Base-by-base conservation (phyloP, 306 rosid species). In the Inga leiocalycina region DNA sequence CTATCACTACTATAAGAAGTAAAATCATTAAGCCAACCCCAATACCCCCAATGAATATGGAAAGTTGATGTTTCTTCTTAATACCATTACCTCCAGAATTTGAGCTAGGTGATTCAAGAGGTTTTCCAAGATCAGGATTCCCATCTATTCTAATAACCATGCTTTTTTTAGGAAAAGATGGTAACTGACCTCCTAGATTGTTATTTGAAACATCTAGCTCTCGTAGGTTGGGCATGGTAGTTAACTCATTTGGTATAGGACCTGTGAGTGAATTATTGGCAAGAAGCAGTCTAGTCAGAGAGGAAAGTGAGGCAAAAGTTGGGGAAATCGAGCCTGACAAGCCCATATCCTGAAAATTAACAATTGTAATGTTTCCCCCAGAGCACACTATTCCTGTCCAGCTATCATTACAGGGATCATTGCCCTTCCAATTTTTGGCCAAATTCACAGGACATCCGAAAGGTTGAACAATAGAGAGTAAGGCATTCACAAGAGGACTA, bases 261-360 rank as follows among this genome's bases (percentile, higher is more conserved):
- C 98, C 97, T 0, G 89, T 87, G 86, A 95, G 88, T 71, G 84
- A 82, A 80, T 95, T 95, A 37, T 88, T 89, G 34, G 54, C 87
- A 68, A 93, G 78, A 54, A 59, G 13, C 93, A 95, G 86, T 64
- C 0, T 88, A 52, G 82, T 85, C 84, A 95, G 69, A 44, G 90
- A 86, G 15, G 95, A 91, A 72, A 95, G 85, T 54, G 88, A 89
- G 2, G 92, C 89, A 85, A 91, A 90, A 1, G 90, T 95, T 2
- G 98, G 89, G 2, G 98, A 95, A 74, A 95, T 91, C 4, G 82
- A 90, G 52, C 98, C 98, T 32, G 54, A 68, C 9, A 95, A 88
- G 74, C 82, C 83, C 92, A 82, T 86, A 30, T 89, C 92, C 15
- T 32, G 89, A 2, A 95, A 84, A 82, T 87, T 89, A 46, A 92